phyloP scores from a whole-genome alignment of 208 protist species.

The Leishmania gerbilli region DNA sequence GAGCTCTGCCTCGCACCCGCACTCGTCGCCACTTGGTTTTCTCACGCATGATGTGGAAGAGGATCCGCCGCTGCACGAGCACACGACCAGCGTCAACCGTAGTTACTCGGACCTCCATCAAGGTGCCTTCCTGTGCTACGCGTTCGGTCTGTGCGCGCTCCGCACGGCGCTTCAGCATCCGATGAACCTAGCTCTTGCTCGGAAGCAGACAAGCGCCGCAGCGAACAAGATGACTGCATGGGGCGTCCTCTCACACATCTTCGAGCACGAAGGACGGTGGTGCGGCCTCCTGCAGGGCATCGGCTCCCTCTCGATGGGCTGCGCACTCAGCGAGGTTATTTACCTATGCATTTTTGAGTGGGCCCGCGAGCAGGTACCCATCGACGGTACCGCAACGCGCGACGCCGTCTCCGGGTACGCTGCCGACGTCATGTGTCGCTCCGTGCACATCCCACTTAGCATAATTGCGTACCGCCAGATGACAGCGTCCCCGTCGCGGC shows the following conservation, averaged over 20 bases:
- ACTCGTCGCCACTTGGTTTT: conserved; percentile 20
- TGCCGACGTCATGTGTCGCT: conserved; percentile 63
- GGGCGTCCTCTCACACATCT: conserved; percentile 46
- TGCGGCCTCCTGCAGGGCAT: conserved; percentile 63
- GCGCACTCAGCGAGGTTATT: conserved; percentile 77
- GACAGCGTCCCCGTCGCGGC: conserved; percentile 35
- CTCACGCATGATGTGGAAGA: conserved; percentile 26
- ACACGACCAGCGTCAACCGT: conserved; percentile 84
- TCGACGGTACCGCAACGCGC: conserved; percentile 33
- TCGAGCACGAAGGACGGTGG: conserved; percentile 53
- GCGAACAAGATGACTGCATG: conserved; percentile 35
- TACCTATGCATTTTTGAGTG: conserved; percentile 85
- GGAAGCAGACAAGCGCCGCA: conserved; percentile 65
- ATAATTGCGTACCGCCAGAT: conserved; percentile 87
- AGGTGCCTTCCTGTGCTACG: conserved; percentile 53
- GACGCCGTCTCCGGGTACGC: conserved; percentile 69
- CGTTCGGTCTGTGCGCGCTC: conserved; percentile 63
- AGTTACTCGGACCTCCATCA: conserved; percentile 75
- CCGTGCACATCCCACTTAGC: conserved; percentile 79
- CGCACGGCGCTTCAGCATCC: conserved; percentile 82
- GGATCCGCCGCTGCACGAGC: conserved; percentile 31
- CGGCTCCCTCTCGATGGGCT: conserved; percentile 62
- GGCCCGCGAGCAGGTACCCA: conserved; percentile 49
- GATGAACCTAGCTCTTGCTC: conserved; percentile 76
- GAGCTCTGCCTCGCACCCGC: background rate